Percentiles rank a stretch among this genome's conserved stretches.
These are phyloP conservation scores for Fistulifera solaris DNA, from an alignment of 108 stramenopile genomes.

Conservation along the genomic window DNA sequence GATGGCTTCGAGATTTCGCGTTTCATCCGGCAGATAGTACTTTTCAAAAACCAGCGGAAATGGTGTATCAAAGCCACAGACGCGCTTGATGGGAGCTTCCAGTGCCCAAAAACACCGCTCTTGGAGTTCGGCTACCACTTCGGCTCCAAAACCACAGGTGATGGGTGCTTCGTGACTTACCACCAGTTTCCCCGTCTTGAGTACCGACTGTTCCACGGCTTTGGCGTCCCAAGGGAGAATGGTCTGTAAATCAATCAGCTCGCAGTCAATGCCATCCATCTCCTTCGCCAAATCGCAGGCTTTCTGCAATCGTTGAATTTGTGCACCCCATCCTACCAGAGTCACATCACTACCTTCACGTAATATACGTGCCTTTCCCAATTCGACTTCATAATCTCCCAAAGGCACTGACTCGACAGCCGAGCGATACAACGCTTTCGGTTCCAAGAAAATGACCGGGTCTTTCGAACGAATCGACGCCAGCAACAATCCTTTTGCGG, in stretches of 20 bases:
- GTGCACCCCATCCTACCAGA: conserved; percentile 90
- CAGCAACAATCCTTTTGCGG: conserved; percentile 91
- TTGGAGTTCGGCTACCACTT: conserved; percentile 18
- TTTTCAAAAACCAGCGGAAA: conserved; percentile 93
- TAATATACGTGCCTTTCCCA: conserved; percentile 87
- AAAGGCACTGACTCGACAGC: conserved; percentile 92
- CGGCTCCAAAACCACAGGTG: conserved; percentile 18
- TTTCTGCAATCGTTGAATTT: conserved; percentile 62
- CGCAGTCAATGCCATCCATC: conserved; percentile 75
- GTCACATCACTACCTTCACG: conserved; percentile 85
- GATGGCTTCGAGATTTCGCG: conserved; percentile 90
- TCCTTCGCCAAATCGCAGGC: conserved; percentile 71
- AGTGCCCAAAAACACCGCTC: conserved; percentile 79
- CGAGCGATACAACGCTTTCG: conserved; percentile 93
- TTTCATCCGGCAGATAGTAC: conserved; percentile 82
- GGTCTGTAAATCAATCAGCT: conserved; percentile 94
- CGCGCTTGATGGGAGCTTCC: conserved; percentile 91
- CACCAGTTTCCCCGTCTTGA: conserved; percentile 90
- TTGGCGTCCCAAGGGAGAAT: conserved; percentile 92
- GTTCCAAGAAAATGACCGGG: conserved; percentile 96
- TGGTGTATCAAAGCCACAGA: conserved; percentile 95
- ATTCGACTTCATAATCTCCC: conserved; percentile 84
- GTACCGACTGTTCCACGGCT: conserved; percentile 66
- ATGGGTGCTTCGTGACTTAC: conserved; percentile 95
- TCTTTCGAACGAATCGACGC: conserved; percentile 84